Base-by-base conservation (phyloP, 805 yeast species). In the Candida dajiaensis region DNA sequence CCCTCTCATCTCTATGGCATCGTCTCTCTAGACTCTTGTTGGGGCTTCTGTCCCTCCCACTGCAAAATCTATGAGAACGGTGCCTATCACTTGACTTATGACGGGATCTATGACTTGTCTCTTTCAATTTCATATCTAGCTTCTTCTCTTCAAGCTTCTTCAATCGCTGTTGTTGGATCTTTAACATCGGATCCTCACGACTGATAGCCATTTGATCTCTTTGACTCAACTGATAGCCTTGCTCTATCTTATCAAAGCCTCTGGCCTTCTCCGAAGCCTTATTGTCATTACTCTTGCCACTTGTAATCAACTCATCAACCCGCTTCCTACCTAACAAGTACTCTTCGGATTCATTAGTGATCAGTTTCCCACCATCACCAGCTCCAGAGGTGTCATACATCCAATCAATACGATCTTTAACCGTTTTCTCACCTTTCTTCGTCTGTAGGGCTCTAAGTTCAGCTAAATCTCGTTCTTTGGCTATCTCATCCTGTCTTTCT, bases 361-460 rank as follows among this genome's bases (percentile, higher is more conserved):
- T 21, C 19, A 44, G 16, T 9, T 48, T 68, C n/a, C 66, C 65
- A 29, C 59, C 62, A 31, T 45, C 49, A 33, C 50, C 57, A 9
- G 51, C 59, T 6, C 55, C 58, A 2, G 79, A 71, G 20, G 73
- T 79, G 13, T 83, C 77, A 59, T 90, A 90, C 95, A 92, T 92
- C 97, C 97, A 90, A 39, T 78, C 84, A 20, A 89, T 70, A 43
- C 83, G 77, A 45, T 73, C 67, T 45, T 65, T 58, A 48, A 71
- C 46, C 51, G 61, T 57, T 54, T 61, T 53, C 54, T 76, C 68
- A 50, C 61, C 66, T 36, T 64, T 61, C 12, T 73, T 72, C 53
- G 65, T 66, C 52, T 76, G 80, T 50, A 78, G 57, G 33, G 68
- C 70, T 46, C 71, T 59, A 37, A 85, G 64, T 54, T 82, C 83